Evolutionary conservation across 1,284 basidiomycete species (phyloP), one percentile per base, ranked within the genome.

Genomic region (Chiua sp.): DNA sequence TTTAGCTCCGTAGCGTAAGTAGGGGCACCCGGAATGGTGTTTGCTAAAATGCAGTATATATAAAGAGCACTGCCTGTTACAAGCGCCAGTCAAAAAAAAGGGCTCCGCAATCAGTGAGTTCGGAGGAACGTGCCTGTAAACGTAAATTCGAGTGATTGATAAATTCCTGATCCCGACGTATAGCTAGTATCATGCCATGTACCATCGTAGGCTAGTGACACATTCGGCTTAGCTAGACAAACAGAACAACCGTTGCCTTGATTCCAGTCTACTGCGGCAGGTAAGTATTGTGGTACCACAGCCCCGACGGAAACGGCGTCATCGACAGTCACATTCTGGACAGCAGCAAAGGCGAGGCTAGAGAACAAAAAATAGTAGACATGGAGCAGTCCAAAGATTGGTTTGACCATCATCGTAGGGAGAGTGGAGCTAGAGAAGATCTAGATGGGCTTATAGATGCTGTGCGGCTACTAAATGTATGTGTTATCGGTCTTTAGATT

Each of bases 311-410:
- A 7, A n/a, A 46, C 55, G 0, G 68, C 56, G 28, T 69, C 67
- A 20, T 68, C 69, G 20, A 71, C 56, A 2, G 67, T 68, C 23
- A 65, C 54, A 22, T 68, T 66, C 51, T 68, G 63, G n/a, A 56
- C 47, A 1, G 23, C 28, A 20, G 65, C 59, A 22, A 51, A 47
- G 28, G 55, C 22, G 1, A 54, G 28, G 30, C 26, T n/a, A 30
- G 32, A 15, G 3, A 67, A 58, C 6, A 60, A 18, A 30, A 32
- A 4, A 15, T 32, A 15, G 35, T 11, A 35, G 3, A 33, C 12
- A 12, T 12, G 12, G 12, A 12, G 33, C 33, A 33, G 7, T 12
- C 7, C 7, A 33, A 33, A 33, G 33, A 33, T 7, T 33, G 33
- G 12, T 33, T 33, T 33, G 7, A 33, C 33, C 33, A 33, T 33